Base-by-base conservation (phyloP, 306 rosid species). In the Cicer bijugum region DNA sequence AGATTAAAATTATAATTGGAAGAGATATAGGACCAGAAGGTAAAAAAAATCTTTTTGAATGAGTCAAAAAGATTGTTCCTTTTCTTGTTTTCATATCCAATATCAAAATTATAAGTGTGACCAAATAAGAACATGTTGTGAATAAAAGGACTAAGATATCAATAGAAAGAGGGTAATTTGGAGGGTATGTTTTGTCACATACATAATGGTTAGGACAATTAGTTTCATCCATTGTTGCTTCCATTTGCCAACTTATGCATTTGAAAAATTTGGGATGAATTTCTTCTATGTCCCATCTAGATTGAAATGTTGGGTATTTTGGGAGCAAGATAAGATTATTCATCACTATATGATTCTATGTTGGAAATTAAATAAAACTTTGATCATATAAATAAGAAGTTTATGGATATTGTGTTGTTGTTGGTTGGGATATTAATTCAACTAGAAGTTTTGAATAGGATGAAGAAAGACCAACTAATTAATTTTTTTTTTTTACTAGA, bases 211-310 rank as follows among this genome's bases (percentile, higher is more conserved):
- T 89, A 74, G 98, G 98, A 82, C 97, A 93, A 59, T 42, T 82
- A 55, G 78, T 74, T 76, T 87, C 80, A 42, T 93, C 97, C 74
- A 89, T 66, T 33, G 96, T 88, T 82, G 88, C 96, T 85, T 93
- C 97, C 39, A 89, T 77, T 82, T 93, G 98, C 97, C 98, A 93
- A 73, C 91, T 87, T n/a, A 86, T 72, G 76, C 98, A 93, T 78
- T 93, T 91, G 91, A 89, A 89, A 85, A 93, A 91, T 70, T 77
- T 85, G 57, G 75, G 57, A 12, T 67, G 78, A 75, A 85, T 72
- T 65, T 89, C 86, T 64, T 76, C 72, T 33, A 6, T 57, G 52
- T 64, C 77, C 90, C 84, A 79, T 76, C 84, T 82, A 38, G 86
- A 80, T 68, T 82, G 84, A 67, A 82, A 78, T 63, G 90, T 80